These are phyloP conservation scores for Fusarium caatingaense DNA, from an alignment of 2,329 filamentous ascomycete genomes.

Conservation along the genomic window DNA sequence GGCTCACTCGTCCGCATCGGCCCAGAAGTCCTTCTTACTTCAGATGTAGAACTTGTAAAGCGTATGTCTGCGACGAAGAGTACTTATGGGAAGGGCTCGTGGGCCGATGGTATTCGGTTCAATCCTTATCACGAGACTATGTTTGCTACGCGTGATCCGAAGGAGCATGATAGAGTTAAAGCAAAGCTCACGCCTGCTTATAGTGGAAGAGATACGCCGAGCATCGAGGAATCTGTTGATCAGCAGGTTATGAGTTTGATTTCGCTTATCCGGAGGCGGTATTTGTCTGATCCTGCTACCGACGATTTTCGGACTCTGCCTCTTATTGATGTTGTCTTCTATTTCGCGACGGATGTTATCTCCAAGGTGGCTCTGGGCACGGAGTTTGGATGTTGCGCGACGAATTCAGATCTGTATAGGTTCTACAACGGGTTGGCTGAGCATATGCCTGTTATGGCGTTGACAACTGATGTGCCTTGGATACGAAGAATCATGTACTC, in stretches of 20 bases:
- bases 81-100: background rate
- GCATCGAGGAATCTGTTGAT: background rate
- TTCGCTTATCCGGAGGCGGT: accelerated
- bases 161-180: background rate
- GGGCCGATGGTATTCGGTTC: background rate
- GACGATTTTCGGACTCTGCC: background rate
- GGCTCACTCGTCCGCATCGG: slow-evolving; percentile 9
- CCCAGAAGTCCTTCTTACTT: background rate
- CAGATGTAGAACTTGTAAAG: slow-evolving; percentile 1
- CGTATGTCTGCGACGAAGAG: slow-evolving; percentile 3
- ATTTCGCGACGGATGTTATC: slow-evolving; percentile 1
- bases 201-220: slow-evolving; percentile 5
- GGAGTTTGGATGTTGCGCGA: slow-evolving; percentile 1
- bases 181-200: background rate
- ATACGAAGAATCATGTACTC: background rate
- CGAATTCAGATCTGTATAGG: background rate
- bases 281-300: background rate
- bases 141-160: background rate
- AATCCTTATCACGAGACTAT: slow-evolving; percentile 3
- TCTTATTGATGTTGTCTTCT: background rate
- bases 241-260: background rate
- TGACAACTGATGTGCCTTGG: slow-evolving; percentile 2
- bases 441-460: background rate
- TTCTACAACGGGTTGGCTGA: background rate
- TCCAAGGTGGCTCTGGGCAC: background rate